These are phyloP conservation scores for Cyclotella choctawhatcheeana DNA, from an alignment of 108 stramenopile genomes.

Conservation along the genomic window DNA sequence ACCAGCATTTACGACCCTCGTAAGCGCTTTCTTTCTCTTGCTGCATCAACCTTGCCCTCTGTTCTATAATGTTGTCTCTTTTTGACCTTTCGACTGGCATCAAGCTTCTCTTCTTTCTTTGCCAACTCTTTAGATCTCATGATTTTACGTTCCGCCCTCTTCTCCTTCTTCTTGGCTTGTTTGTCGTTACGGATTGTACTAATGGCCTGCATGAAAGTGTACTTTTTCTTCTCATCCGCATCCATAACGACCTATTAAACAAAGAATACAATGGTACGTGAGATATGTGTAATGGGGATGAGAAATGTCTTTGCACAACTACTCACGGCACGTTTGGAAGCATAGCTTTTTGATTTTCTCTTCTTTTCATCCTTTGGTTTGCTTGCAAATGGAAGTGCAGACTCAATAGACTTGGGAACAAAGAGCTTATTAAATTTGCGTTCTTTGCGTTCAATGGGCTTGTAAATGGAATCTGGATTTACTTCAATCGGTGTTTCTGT, in stretches of 20 bases:
- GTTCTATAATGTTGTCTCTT: slow-evolving; percentile 83
- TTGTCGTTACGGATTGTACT: slow-evolving; percentile 90
- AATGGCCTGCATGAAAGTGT: slow-evolving; percentile 82
- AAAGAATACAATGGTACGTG: slow-evolving; percentile 1
- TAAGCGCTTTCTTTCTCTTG: slow-evolving; percentile 65
- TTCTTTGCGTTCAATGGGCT: slow-evolving; percentile 90
- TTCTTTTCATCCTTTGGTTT: slow-evolving; percentile 89
- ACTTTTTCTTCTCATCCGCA: slow-evolving; percentile 77
- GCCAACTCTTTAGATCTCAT: slow-evolving; percentile 70
- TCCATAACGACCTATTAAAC: slow-evolving; percentile 70
- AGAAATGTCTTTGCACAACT: neutral
- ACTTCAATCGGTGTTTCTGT: slow-evolving; percentile 90
- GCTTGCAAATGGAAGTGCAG: slow-evolving; percentile 89
- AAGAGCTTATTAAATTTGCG: slow-evolving; percentile 82
- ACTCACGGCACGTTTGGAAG: slow-evolving; percentile 76
- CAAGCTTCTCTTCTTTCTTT: slow-evolving; percentile 69
- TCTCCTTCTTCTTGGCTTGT: slow-evolving; percentile 65
- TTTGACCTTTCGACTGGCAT: slow-evolving; percentile 65
- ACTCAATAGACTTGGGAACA: slow-evolving; percentile 92
- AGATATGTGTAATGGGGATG: neutral
- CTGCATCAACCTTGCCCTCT: slow-evolving; percentile 79
- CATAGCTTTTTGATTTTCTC: slow-evolving; percentile 80
- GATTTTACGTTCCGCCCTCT: slow-evolving; percentile 63
- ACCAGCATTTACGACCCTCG: slow-evolving; percentile 16
- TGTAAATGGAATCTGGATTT: slow-evolving; percentile 97